Evolutionary conservation across 164 flowering plant species (phyloP), one percentile per base, ranked within the genome.

Genomic region (Magnolia kwangsiensis): DNA sequence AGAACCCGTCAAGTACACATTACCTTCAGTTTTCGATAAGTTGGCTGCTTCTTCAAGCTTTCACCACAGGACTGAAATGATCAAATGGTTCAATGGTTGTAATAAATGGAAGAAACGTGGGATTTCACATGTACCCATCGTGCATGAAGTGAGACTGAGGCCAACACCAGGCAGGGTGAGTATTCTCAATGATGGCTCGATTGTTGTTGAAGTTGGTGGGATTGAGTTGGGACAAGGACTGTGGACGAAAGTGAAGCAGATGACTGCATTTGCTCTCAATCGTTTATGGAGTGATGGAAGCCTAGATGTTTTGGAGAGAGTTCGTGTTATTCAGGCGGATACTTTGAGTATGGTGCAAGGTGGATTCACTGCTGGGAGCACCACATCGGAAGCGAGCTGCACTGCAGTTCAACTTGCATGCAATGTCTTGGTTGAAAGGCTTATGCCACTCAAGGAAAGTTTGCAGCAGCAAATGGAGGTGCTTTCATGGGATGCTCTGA

Each of bases 151-250:
- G 75, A 11, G 10, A 4, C 0, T 85, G 71, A 84, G 93, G 65
- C 81, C 96, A 23, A 88, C 91, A 0, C 96, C 98, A 0, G 98
- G 96, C 63, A 91, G 86, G 88, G 96, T 95, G 49, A 87, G 96
- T 82, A 88, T 95, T 79, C 88, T 93, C 27, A 72, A 81, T 73
- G 98, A 95, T 82, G 98, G 96, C 24, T 91, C 98, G 10, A 75
- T 95, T 75, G 95, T 85, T 77, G 98, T 91, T 72, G 98, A 93
- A 87, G 96, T 92, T 75, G 98, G 98, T 69, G 98, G 98, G 9
- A 87, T 93, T 78, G 98, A 95, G 80, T 21, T 95, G 16, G 98
- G 98, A 1, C 98, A 95, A 80, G 98, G 98, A 76, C 93, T 93
- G 2, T 95, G 97, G 97, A 95, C 98, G 13, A 95, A 92, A 82